Conservation (phyloP, 1,284 basidiomycete genomes). For the Bondarzewia mesenterica region DNA sequence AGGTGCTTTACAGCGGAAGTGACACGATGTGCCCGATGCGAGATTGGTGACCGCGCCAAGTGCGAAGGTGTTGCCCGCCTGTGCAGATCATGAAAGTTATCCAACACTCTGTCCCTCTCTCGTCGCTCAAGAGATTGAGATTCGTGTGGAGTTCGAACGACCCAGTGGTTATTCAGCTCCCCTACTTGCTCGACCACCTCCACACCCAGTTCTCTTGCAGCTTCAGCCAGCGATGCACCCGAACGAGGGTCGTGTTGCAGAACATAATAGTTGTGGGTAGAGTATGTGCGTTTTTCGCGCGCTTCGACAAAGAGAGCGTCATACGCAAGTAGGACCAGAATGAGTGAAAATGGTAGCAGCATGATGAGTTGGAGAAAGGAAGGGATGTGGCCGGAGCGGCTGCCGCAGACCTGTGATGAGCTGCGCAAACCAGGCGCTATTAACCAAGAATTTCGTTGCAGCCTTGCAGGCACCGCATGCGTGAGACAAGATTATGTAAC, state of each 20-base stretch:
- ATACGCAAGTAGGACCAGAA: slow-evolving; percentile 20
- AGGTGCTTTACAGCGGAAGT: slow-evolving; percentile 51
- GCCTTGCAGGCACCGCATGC: neutral
- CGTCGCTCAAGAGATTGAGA: slow-evolving; percentile 20
- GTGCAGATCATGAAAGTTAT: slow-evolving; percentile 39
- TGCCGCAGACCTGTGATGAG: neutral
- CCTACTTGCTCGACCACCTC: slow-evolving; percentile 31
- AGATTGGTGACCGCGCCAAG: slow-evolving; percentile 31
- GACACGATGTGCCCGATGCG: slow-evolving; percentile 31
- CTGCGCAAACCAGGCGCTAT: too few relatives aligned
- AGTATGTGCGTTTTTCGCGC: slow-evolving; percentile 47
- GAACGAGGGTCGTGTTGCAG: slow-evolving; percentile 60
- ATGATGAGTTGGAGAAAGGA: slow-evolving; percentile 12
- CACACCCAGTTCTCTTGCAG: slow-evolving; percentile 61
- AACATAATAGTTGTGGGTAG: slow-evolving; percentile 87
- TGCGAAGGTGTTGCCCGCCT: slow-evolving; percentile 23
- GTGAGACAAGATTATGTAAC: neutral
- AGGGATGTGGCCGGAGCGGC: neutral
- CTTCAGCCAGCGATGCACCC: slow-evolving; percentile 46
- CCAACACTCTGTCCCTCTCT: slow-evolving; percentile 44
- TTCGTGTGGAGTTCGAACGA: slow-evolving; percentile 60
- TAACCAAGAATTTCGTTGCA: too few relatives aligned
- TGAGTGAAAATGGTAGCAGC: slow-evolving; percentile 22
- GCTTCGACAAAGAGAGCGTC: slow-evolving; percentile 20
- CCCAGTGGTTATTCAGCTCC: slow-evolving; percentile 78